Base-by-base conservation (phyloP, 1,284 basidiomycete genomes). In the Xerocomus nothofagi region DNA sequence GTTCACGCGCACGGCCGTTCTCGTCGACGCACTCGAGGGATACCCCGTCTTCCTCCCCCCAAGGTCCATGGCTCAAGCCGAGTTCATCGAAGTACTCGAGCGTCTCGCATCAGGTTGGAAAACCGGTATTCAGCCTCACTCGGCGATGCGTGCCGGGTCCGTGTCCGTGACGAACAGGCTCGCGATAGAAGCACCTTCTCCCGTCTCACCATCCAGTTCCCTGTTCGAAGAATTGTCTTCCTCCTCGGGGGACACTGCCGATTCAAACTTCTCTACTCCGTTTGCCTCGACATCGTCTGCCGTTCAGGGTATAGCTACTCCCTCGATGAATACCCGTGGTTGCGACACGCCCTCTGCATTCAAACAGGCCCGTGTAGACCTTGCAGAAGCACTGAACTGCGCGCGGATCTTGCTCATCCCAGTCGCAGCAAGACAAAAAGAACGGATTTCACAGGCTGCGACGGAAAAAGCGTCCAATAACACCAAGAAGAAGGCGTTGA, bases 1-100 rank as follows among this genome's bases (percentile, higher is more conserved):
- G 0, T 90, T 91, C 59, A 71, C 76, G 24, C 79, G 77, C 44
- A 77, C 84, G 0, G 82, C 86, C 0, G 69, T 76, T 6, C 69
- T 89, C 27, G 80, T 91, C 18, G 87, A 91, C 52, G 84, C 86
- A 2, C 74, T 92, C 29, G 90, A 91, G 62, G 89, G 87, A 0
- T 91, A 89, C 66, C 90, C 90, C 11, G 76, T 93, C 31, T 93
- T 93, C 67, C 72, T 90, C 0, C 86, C 88, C 6, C 87, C 90
- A 10, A 75, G 90, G 26, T 90, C 87, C 14, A 88, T 91, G 84
- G 82, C 85, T 0, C 89, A 92, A 60, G 88, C 88, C 10, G 89
- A 92, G 68, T 91, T 91, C 58, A 70, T 88, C 47, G 90, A 92
- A 63, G 74, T 88, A 9, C 73, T 91, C 47, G 88, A 91, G 58